Evolutionary conservation across 176 grass and related monocot genomes (phyloP), one percentile per base, ranked within the genome.

Genomic region (Microstegium vimineum): DNA sequence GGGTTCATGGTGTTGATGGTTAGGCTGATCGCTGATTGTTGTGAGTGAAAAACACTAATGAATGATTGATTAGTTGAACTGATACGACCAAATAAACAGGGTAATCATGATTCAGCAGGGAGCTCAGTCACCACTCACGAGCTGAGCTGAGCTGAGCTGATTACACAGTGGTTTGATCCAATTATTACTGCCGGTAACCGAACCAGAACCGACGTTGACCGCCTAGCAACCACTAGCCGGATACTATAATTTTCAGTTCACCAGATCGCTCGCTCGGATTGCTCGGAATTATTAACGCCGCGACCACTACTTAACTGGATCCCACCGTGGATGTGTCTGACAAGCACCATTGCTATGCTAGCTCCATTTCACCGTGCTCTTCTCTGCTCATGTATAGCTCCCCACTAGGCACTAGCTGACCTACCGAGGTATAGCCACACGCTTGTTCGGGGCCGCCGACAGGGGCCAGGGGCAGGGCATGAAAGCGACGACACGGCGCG

Each of bases 401-500:
- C 30, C 16, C 46, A 20, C n/a, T n/a, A n/a, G n/a, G n/a, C 64
- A 8, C 8, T 68, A 25, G 40, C 56, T 63, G 61, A 65, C 35
- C 36, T 20, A 22, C 41, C 23, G 68, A 70, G 14, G 61, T 69
- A n/a, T n/a, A n/a, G n/a, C n/a, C n/a, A n/a, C 73, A 22, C 13
- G 38, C 12, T 69, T 36, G 28, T 41, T 33, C 69, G 1, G 10
- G 2, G 13, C n/a, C 12, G 37, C 68, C 68, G 68, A n/a, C n/a
- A 69, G 66, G 66, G 65, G 42, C 51, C 65, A 61, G 86, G n/a
- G n/a, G n/a, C n/a, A n/a, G n/a, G 68, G 17, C 67, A 89, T 92
- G 85, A 92, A 79, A 89, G 86, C 73, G 78, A 82, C 73, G 73
- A 41, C n/a, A n/a, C n/a, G n/a, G n/a, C 73, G 32, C 40, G 78